A percentile compares a stretch with the other conserved stretches of the same genome.
Evolutionary conservation across 208 protist species (phyloP).

Genomic region (Acanthamoeba royreba): DNA sequence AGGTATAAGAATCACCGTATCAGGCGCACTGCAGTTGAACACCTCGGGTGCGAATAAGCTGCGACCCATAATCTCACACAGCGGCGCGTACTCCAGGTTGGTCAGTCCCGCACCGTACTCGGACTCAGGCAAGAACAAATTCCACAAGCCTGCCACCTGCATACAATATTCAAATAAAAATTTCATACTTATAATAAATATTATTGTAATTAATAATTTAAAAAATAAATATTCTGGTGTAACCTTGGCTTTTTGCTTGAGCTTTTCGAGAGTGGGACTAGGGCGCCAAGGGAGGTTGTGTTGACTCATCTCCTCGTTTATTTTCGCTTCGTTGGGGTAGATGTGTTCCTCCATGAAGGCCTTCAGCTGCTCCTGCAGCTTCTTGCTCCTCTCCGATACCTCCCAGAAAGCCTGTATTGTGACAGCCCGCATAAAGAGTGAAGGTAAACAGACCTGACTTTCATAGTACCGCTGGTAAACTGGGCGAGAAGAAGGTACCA

Average conservation of each 20-base stretch:
- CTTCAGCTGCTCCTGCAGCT: constrained; percentile 22
- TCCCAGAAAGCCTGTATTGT: background rate
- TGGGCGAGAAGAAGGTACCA: too few relatives aligned
- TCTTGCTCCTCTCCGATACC: background rate
- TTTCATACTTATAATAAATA: background rate
- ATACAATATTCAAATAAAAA: background rate
- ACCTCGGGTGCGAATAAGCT: constrained; percentile 67
- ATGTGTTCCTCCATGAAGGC: constrained; percentile 79
- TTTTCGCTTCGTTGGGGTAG: constrained; percentile 70
- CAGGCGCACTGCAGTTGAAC: constrained; percentile 75
- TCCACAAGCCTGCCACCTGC: constrained; percentile 78
- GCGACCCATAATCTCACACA: constrained; percentile 74
- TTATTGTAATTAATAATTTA: background rate
- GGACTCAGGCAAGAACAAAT: constrained; percentile 81
- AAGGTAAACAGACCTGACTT: too few relatives aligned
- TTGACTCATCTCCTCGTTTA: constrained; percentile 47
- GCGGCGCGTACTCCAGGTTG: constrained; percentile 77
- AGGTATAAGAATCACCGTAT: constrained; percentile 22
- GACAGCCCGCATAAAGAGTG: too few relatives aligned
- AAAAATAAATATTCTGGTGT: background rate
- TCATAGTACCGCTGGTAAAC: too few relatives aligned
- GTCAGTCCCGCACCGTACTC: constrained; percentile 58
- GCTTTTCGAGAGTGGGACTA: constrained; percentile 70
- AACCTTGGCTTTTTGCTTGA: constrained; percentile 76
- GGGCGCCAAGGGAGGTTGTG: constrained; percentile 13